A percentile compares a stretch with the other conserved stretches of the same genome.
Evolutionary conservation across 1,139 yeast species (phyloP).

Genomic region (Yamadazyma taylorii): DNA sequence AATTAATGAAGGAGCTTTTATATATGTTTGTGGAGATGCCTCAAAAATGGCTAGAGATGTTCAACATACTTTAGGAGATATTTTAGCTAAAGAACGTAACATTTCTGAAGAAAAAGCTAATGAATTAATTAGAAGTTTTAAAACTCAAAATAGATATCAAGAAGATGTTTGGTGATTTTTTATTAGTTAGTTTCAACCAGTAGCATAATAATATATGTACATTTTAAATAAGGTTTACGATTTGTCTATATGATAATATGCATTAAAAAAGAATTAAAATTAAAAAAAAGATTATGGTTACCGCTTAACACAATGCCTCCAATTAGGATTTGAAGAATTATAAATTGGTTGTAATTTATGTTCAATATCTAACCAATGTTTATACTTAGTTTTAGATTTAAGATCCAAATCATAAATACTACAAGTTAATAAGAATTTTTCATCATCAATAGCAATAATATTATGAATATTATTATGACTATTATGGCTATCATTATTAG

Average conservation of each 20-base stretch:
- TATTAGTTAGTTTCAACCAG: background rate
- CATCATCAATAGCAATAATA: slow-evolving; percentile 26
- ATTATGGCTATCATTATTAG: slow-evolving; percentile 29
- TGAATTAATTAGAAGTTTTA: slow-evolving; percentile 75
- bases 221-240: background rate
- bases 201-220: too few species aligned
- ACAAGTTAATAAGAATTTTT: slow-evolving; percentile 34
- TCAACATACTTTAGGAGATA: slow-evolving; percentile 65
- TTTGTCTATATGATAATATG: background rate
- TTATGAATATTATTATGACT: slow-evolving; percentile 36
- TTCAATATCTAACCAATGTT: slow-evolving; percentile 45
- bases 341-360: slow-evolving; percentile 34
- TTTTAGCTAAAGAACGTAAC: slow-evolving; percentile 59
- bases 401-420: slow-evolving; percentile 47
- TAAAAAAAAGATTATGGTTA: background rate
- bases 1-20: slow-evolving; percentile 73
- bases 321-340: slow-evolving; percentile 34
- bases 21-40: slow-evolving; percentile 98
- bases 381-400: slow-evolving; percentile 40
- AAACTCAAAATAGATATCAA: slow-evolving; percentile 85
- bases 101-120: slow-evolving; percentile 68
- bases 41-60: slow-evolving; percentile 96
- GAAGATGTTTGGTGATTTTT: slow-evolving; percentile 87
- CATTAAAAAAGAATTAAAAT: background rate
- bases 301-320: slow-evolving; percentile 34